Conservation (phyloP, 352 stramenopile species). For the Pilasporangium apinafurcum region DNA sequence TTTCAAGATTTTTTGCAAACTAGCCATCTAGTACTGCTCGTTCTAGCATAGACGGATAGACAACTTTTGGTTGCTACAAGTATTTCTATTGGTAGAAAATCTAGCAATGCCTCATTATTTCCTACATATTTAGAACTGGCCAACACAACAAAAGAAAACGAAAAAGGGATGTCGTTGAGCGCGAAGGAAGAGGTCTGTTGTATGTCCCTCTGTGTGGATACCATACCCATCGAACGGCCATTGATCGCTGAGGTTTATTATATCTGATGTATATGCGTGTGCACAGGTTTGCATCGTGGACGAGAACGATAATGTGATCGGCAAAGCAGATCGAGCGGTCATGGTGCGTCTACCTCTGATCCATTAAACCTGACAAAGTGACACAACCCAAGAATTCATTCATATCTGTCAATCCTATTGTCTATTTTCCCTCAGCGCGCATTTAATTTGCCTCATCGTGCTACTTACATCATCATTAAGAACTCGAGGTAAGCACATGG, state of each 20-base stretch:
- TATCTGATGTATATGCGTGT: not conserved
- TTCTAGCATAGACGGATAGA: too few relatives aligned
- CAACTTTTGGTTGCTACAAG: too few relatives aligned
- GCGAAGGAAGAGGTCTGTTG: slow-evolving; percentile 44
- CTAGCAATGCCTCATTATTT: too few relatives aligned
- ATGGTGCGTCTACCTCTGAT: too few relatives aligned
- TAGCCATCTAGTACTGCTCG: too few relatives aligned
- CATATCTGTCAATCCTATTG: too few relatives aligned
- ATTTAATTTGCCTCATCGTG: slow-evolving; percentile 77
- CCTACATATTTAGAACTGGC: too few relatives aligned
- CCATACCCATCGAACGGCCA: not conserved
- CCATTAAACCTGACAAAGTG: too few relatives aligned
- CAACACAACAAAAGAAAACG: too few relatives aligned
- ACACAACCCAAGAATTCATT: too few relatives aligned
- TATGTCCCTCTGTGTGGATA: not conserved
- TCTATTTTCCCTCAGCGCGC: slow-evolving; percentile 25
- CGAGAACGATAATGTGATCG: slow-evolving; percentile 72
- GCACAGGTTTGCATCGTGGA: slow-evolving; percentile 84
- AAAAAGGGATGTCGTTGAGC: slow-evolving; percentile 30
- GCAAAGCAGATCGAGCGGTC: slow-evolving; percentile 71
- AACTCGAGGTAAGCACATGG: slow-evolving; percentile 38
- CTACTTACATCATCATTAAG: slow-evolving; percentile 85
- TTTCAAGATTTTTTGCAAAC: slow-evolving; percentile 3
- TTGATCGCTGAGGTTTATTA: not conserved
- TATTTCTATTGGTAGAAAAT: too few relatives aligned